Evolutionary conservation across 495 filamentous ascomycete genomes (phyloP).

Genomic region (Penicillium coprophilum): DNA sequence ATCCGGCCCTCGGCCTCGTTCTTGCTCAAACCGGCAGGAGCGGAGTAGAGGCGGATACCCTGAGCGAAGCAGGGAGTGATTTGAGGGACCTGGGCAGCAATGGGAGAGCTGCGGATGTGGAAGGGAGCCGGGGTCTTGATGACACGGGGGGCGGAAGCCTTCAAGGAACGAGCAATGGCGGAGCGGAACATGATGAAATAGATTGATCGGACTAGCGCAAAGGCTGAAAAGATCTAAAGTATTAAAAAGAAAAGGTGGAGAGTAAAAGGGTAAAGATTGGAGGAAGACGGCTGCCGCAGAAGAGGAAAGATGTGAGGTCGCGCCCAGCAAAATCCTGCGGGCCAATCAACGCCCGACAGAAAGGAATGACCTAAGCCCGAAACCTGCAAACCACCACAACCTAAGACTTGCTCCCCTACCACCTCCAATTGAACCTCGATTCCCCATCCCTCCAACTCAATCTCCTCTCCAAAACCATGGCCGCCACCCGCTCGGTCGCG

Average conservation of each 20-base stretch:
- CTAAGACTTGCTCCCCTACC: slow-evolving; percentile 22
- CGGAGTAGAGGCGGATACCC: slow-evolving; percentile 80
- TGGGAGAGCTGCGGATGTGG: slow-evolving; percentile 56
- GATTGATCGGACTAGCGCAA: slow-evolving; percentile 32
- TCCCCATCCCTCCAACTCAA: slow-evolving; percentile 20
- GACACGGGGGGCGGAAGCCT: slow-evolving; percentile 58
- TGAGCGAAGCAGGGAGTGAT: slow-evolving; percentile 53
- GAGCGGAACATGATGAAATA: slow-evolving; percentile 77
- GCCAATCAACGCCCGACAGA: slow-evolving; percentile 48
- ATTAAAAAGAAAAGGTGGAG: slow-evolving; percentile 23
- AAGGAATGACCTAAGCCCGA: slow-evolving; percentile 50
- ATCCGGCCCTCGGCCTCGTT: slow-evolving; percentile 89
- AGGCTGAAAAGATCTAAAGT: slow-evolving; percentile 24
- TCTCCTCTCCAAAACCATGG: slow-evolving; percentile 42
- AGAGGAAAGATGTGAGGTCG: slow-evolving; percentile 28
- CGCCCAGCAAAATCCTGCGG: slow-evolving; percentile 45
- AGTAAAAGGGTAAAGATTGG: slow-evolving; percentile 16
- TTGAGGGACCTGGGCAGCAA: slow-evolving; percentile 46
- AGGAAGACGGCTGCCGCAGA: slow-evolving; percentile 17
- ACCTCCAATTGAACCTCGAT: slow-evolving; percentile 22
- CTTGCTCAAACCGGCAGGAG: slow-evolving; percentile 71
- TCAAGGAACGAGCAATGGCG: slow-evolving; percentile 66
- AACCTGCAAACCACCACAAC: slow-evolving; percentile 36
- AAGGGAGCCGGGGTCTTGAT: slow-evolving; percentile 53
- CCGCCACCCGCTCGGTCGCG: slow-evolving; percentile 51